Conservation (phyloP, 345 rosid species). For the Aethionema arabicum region DNA sequence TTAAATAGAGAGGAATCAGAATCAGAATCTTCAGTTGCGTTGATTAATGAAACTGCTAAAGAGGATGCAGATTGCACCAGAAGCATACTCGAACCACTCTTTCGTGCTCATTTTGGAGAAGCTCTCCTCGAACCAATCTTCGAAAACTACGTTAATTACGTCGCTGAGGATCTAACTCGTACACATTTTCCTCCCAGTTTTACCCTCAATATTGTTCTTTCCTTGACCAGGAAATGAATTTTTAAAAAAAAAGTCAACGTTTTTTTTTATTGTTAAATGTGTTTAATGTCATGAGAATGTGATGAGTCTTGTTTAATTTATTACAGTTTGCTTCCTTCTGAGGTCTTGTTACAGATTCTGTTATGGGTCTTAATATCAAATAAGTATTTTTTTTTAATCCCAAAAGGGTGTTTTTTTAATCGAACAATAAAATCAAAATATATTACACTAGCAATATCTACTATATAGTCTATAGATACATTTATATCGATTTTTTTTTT, state of each 20-base stretch:
- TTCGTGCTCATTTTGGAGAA: constrained; percentile 49
- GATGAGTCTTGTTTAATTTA: too few relatives aligned
- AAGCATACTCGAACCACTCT: constrained; percentile 55
- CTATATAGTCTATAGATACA: too few relatives aligned
- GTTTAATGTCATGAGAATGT: too few relatives aligned
- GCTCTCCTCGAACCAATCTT: constrained; percentile 40
- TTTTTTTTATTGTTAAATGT: too few relatives aligned
- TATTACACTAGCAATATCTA: too few relatives aligned
- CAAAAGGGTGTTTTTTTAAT: too few relatives aligned
- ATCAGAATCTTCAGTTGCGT: neutral
- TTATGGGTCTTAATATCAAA: too few relatives aligned
- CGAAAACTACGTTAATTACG: constrained; percentile 33
- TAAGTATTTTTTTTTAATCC: too few relatives aligned
- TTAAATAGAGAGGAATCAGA: constrained; percentile 8
- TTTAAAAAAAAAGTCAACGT: neutral
- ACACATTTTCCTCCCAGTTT: constrained; percentile 23
- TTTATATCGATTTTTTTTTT: too few relatives aligned
- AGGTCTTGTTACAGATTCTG: too few relatives aligned
- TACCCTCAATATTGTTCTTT: constrained; percentile 10
- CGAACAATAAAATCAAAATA: too few relatives aligned
- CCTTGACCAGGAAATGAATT: constrained; percentile 12
- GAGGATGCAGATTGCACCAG: constrained; percentile 43
- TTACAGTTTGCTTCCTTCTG: too few relatives aligned
- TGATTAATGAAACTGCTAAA: constrained; percentile 31
- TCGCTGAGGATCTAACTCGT: constrained; percentile 15